Conservation (phyloP, 2,329 filamentous ascomycete genomes). For the Claviceps sp. region DNA sequence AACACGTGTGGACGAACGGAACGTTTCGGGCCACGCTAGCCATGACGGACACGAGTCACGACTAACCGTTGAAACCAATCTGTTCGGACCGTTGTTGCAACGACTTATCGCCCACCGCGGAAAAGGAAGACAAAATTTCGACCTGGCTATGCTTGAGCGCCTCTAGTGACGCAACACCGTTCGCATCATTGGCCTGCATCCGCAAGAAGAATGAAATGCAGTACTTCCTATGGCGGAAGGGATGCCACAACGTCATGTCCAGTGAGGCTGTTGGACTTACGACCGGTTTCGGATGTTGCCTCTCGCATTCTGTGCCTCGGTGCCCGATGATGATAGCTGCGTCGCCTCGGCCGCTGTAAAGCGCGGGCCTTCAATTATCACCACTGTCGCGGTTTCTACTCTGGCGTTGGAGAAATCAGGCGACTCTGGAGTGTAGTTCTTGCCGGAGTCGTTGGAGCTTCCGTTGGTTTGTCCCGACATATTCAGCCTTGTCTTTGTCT, state of each 20-base stretch:
- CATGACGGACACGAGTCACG: neutral
- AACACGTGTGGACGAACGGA: neutral
- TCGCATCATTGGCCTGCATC: neutral
- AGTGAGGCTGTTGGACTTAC: neutral
- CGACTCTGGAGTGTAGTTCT: neutral
- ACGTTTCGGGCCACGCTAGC: neutral
- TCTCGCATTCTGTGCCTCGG: neutral
- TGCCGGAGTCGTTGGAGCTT: neutral
- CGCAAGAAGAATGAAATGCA: neutral
- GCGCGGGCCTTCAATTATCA: neutral
- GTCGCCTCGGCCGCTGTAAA: neutral
- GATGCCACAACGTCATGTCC: neutral
- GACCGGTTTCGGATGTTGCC: neutral
- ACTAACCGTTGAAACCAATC: neutral
- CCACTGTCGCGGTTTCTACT: neutral
- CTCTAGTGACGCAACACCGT: neutral
- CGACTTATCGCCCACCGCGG: neutral
- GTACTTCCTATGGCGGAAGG: neutral
- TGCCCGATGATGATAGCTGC: neutral
- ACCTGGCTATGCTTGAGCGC: neutral
- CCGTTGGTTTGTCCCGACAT: neutral
- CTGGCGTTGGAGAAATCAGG: neutral
- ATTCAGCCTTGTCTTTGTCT: neutral
- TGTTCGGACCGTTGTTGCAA: neutral
- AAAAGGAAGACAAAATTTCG: neutral